These are phyloP conservation scores for Bretschneidera sinensis DNA, from an alignment of 345 rosid genomes.

Conservation along the genomic window DNA sequence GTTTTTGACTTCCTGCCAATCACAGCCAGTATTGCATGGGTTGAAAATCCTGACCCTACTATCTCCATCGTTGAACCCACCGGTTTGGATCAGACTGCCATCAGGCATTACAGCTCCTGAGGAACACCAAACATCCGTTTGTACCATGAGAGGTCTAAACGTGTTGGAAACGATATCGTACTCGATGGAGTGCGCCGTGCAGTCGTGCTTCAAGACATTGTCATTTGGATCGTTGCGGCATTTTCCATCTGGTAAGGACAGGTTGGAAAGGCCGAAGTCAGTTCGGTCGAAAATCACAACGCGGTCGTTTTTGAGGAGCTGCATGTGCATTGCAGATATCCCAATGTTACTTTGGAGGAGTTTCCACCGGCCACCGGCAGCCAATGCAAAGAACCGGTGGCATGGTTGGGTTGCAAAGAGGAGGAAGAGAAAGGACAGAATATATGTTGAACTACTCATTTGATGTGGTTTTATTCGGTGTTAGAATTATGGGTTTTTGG, in stretches of 20 bases:
- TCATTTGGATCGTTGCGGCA: constrained; percentile 56
- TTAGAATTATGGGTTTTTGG: too few relatives aligned
- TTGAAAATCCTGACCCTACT: constrained; percentile 40
- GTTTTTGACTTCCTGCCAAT: constrained; percentile 56
- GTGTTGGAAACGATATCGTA: constrained; percentile 47
- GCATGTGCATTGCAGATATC: constrained; percentile 89
- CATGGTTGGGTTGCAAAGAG: constrained; percentile 10
- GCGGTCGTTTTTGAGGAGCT: constrained; percentile 73
- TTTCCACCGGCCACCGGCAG: constrained; percentile 48
- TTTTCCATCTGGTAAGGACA: constrained; percentile 50
- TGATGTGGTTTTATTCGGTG: too few relatives aligned
- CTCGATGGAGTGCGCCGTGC: constrained; percentile 80
- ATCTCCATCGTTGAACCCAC: constrained; percentile 54
- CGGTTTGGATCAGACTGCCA: constrained; percentile 66
- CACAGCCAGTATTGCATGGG: constrained; percentile 57
- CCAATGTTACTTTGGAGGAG: constrained; percentile 54
- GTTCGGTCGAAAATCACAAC: constrained; percentile 76
- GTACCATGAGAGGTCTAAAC: constrained; percentile 59
- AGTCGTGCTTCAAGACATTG: constrained; percentile 41
- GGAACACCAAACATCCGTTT: constrained; percentile 76
- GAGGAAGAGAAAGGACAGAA: constrained; percentile 21
- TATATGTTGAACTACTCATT: constrained; percentile 5
- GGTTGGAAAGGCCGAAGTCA: constrained; percentile 64
- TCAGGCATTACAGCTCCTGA: constrained; percentile 62
- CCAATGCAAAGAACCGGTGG: constrained; percentile 14